Evolutionary conservation across 306 rosid species (phyloP).

Genomic region (Morella rubra): DNA sequence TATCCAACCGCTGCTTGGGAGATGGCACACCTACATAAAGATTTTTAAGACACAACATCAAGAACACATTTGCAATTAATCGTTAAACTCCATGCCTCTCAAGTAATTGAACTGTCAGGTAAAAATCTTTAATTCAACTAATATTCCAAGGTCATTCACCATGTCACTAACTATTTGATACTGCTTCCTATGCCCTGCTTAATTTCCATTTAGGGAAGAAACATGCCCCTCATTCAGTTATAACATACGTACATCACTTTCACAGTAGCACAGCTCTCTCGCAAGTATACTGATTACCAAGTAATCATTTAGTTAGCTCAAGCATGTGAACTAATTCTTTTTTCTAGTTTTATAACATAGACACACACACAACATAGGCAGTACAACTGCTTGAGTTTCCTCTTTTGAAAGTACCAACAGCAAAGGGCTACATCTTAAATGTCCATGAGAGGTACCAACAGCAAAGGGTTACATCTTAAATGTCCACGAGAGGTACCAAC

Average conservation of each 20-base stretch:
- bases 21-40: constrained; percentile 81
- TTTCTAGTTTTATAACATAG: too few species aligned
- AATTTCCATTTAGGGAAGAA: neutral
- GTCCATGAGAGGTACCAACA: neutral
- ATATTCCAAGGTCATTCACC: neutral
- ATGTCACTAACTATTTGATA: neutral
- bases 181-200: neutral
- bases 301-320: neutral
- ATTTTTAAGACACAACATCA: constrained; percentile 14
- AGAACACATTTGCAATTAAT: constrained; percentile 1
- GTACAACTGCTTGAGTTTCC: neutral
- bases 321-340: neutral
- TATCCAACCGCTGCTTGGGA: constrained; percentile 66
- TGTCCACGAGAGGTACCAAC: neutral
- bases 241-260: neutral
- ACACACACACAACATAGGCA: too few species aligned
- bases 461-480: neutral
- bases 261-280: neutral
- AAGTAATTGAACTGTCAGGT: too few species aligned
- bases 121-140: neutral
- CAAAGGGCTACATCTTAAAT: neutral
- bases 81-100: too few species aligned
- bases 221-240: neutral
- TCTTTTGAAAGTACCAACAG: neutral
- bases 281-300: neutral